A percentile compares a stretch with the other conserved stretches of the same genome.
These are phyloP conservation scores for Ambrosia hybrid DNA, from an alignment of 140 eudicot genomes.

Conservation along the genomic window DNA sequence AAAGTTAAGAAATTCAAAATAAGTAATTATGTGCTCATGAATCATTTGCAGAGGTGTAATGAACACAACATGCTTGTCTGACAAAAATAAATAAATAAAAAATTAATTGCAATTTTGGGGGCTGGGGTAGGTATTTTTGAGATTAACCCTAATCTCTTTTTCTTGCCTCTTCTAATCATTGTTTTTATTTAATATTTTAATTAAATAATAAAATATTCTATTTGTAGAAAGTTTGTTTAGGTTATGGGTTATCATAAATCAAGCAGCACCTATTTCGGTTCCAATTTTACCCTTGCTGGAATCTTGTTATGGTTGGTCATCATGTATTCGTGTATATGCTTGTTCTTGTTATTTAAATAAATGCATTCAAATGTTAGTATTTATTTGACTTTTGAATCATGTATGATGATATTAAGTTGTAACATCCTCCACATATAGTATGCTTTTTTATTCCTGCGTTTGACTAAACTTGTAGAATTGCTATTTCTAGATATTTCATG, in stretches of 20 bases:
- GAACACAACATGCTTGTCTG: slow-evolving; percentile 32
- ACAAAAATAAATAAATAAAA: not conserved
- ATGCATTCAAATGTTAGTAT: not conserved
- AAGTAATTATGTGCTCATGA: slow-evolving; percentile 23
- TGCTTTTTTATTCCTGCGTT: not conserved
- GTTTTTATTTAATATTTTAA: slow-evolving; percentile 2
- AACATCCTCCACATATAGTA: not conserved
- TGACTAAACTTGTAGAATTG: slow-evolving; percentile 1
- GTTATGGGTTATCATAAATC: slow-evolving; percentile 31
- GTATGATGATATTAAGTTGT: not conserved
- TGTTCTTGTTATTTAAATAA: not conserved
- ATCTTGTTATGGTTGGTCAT: slow-evolving; percentile 24
- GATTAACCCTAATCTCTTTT: slow-evolving; percentile 40
- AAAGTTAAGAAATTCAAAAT: slow-evolving; percentile 24
- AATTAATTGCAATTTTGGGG: slow-evolving; percentile 31
- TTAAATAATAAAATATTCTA: slow-evolving; percentile 22
- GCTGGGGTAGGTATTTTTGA: slow-evolving; percentile 16
- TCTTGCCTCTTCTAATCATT: slow-evolving; percentile 22
- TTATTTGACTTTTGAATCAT: not conserved
- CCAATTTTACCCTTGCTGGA: slow-evolving; percentile 30
- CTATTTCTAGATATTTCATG: not conserved
- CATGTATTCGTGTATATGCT: not conserved
- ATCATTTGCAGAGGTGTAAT: slow-evolving; percentile 34
- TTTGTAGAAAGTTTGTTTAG: slow-evolving; percentile 36
- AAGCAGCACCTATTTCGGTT: slow-evolving; percentile 14